A percentile compares a stretch with the other conserved stretches of the same genome.
Conservation (phyloP, 164 flowering plant genomes). For the Buxus sempervirens region DNA sequence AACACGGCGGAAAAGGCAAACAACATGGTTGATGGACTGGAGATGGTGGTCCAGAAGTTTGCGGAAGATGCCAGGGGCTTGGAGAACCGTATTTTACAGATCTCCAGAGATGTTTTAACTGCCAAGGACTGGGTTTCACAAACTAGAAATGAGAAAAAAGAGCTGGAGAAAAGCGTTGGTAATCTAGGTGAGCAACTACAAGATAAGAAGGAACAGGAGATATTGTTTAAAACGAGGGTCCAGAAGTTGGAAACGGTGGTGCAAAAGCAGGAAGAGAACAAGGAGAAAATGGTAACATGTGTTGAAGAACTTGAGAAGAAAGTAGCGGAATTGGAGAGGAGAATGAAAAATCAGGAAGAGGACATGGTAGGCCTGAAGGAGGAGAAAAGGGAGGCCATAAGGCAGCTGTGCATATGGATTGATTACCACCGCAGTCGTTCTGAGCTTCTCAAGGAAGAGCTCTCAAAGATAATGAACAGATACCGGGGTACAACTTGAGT, state of each 20-base stretch:
- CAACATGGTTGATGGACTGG: conserved; percentile 17
- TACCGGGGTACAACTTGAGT: not conserved
- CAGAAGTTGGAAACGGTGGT: conserved; percentile 30
- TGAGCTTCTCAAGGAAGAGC: conserved; percentile 37
- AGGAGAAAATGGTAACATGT: conserved; percentile 20
- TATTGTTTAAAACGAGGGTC: conserved; percentile 24
- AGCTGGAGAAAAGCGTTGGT: conserved; percentile 15
- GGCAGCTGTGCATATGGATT: conserved; percentile 65
- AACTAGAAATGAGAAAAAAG: conserved; percentile 19
- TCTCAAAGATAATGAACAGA: conserved; percentile 21
- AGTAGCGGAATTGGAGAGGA: conserved; percentile 39
- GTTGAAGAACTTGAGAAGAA: conserved; percentile 26
- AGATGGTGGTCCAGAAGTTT: conserved; percentile 13
- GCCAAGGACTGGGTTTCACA: conserved; percentile 24
- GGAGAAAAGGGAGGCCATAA: conserved; percentile 83
- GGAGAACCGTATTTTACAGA: conserved; percentile 21
- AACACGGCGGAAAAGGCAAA: conserved; percentile 20
- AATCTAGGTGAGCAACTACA: conserved; percentile 24
- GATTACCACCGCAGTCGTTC: conserved; percentile 57
- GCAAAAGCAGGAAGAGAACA: conserved; percentile 28
- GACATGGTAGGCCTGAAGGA: conserved; percentile 41
- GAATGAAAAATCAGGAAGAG: conserved; percentile 40
- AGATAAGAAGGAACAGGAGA: conserved; percentile 30
- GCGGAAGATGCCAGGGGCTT: conserved; percentile 16
- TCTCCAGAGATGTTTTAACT: conserved; percentile 24